Percentiles rank a stretch among this genome's conserved stretches.
Evolutionary conservation across 768 basidiomycete genomes (phyloP).

Genomic region (Phlegmacium glaucopus): DNA sequence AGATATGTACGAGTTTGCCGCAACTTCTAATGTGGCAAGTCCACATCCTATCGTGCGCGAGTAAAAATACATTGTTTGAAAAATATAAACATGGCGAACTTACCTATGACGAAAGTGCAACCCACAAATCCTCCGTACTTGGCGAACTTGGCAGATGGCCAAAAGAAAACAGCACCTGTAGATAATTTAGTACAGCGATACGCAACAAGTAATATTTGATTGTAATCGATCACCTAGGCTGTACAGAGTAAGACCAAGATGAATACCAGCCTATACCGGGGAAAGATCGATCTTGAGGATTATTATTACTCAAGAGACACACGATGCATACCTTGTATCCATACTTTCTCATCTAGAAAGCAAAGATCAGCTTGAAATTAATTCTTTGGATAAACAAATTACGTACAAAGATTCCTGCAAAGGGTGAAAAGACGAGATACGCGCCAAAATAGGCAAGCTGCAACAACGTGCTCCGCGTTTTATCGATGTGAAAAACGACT

Average conservation of each 20-base stretch:
- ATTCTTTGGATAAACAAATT: background rate
- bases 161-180: constrained; percentile 71
- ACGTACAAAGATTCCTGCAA: constrained; percentile 56
- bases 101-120: constrained; percentile 68
- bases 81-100: constrained; percentile 6
- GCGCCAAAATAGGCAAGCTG: constrained; percentile 75
- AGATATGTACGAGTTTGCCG: constrained; percentile 79
- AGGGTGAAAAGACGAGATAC: constrained; percentile 57
- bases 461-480: constrained; percentile 69
- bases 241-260: constrained; percentile 56
- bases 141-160: constrained; percentile 68
- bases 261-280: constrained; percentile 44
- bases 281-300: background rate
- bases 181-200: background rate
- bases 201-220: too few species aligned
- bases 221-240: constrained; percentile 39
- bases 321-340: constrained; percentile 55
- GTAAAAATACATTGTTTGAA: background rate
- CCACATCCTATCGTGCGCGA: constrained; percentile 46
- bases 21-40: constrained; percentile 62
- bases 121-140: constrained; percentile 74
- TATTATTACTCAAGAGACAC: background rate
- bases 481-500: constrained; percentile 60
- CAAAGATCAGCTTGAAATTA: background rate
- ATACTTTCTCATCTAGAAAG: constrained; percentile 48